Conservation (phyloP, 768 basidiomycete species). For the Sutorius australiensis region DNA sequence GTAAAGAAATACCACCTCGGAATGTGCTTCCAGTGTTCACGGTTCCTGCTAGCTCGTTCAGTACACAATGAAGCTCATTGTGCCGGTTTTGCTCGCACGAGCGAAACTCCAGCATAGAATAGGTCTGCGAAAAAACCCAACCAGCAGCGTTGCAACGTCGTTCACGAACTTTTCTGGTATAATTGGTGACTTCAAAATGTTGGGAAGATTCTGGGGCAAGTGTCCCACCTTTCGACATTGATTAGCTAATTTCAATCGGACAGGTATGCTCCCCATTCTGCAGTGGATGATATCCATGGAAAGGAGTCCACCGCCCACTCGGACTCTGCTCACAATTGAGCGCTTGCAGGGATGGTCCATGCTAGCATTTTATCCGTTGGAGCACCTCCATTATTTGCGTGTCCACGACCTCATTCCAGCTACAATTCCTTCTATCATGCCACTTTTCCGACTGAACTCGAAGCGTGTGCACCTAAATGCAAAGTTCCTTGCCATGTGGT, state of each 20-base stretch:
- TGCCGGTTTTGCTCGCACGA: constrained; percentile 62
- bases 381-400: constrained; percentile 68
- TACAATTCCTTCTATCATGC: constrained; percentile 43
- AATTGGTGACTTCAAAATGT: constrained; percentile 63
- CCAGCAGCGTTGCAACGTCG: constrained; percentile 50
- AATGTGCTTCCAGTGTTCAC: neutral
- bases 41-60: constrained; percentile 55
- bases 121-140: constrained; percentile 51
- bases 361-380: constrained; percentile 76
- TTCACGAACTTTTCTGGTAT: constrained; percentile 51
- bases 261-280: constrained; percentile 74
- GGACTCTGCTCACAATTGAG: constrained; percentile 68
- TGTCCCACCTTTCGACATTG: neutral
- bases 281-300: constrained; percentile 79
- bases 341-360: constrained; percentile 72
- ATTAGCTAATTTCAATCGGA: neutral
- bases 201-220: constrained; percentile 81
- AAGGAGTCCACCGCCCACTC: constrained; percentile 66
- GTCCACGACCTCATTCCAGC: constrained; percentile 59
- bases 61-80: constrained; percentile 66
- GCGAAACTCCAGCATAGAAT: constrained; percentile 66
- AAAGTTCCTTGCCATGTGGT: constrained; percentile 58
- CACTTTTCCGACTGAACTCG: constrained; percentile 39
- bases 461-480: constrained; percentile 45
- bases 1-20: constrained; percentile 31